Base-by-base conservation (phyloP, 257 asterid genomes). In the Cordia subcordata region DNA sequence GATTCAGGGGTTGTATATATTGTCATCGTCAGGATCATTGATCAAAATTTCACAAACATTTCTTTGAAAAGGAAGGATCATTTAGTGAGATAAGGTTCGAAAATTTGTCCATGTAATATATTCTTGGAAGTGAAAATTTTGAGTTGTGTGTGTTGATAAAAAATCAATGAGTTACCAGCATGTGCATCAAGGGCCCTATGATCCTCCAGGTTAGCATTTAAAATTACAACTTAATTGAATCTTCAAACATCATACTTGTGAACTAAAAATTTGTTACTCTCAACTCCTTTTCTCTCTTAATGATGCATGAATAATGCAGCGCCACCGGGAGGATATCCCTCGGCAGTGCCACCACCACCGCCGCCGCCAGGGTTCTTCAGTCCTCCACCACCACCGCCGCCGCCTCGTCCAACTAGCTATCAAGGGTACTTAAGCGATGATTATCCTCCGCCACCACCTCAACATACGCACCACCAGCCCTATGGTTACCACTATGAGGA, bases 161-260 rank as follows among this genome's bases (percentile, higher is more conserved):
- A n/a, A n/a, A n/a, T 42, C 52, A 17, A 74, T 75, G 81, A 75
- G 81, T 55, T 67, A 67, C 46, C 72, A 75, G 39, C 81, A 71
- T 57, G 63, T 60, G 23, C 77, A 75, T 37, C 66, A 75, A 19
- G 77, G 74, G 11, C 66, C 77, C n/a, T 55, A 75, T 61, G 65
- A 74, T 58, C 69, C 81, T 11, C 73, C 80, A 69, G 80, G 80
- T 63, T 60, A 71, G 57, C 38, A 11, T 23, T 54, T 13, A 54
- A 19, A 16, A 54, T 54, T 37, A 50, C 4, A 23, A 54, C 16
- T 54, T 42, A 39, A 12, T 33, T 53, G 13, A 10, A 17, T 1
- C 19, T 18, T 50, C 21, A 5, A 50, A 16, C 4, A 0, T 50
- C 21, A 9, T 16, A 19, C 27, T n/a, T 0, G 14, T 10, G 21